Evolutionary conservation across 768 basidiomycete genomes (phyloP).

Genomic region (Termitomyces sp.): DNA sequence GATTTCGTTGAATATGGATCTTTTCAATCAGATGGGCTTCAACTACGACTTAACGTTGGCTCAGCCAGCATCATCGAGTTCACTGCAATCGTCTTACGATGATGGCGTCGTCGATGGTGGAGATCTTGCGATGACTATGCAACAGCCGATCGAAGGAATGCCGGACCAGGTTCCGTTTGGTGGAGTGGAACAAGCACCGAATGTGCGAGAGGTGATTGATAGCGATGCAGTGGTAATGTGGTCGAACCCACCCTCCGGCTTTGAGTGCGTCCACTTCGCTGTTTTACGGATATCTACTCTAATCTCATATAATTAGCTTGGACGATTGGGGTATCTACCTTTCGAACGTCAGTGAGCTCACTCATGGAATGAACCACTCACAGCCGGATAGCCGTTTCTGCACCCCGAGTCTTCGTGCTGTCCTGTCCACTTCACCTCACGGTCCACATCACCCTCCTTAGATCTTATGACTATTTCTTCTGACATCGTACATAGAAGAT

Average conservation of each 20-base stretch:
- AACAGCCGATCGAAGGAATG: not conserved
- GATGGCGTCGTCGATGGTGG: not conserved
- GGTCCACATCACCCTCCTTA: too few relatives aligned
- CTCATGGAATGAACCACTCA: constrained; percentile 18
- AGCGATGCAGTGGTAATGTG: constrained; percentile 60
- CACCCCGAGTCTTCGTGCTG: not conserved
- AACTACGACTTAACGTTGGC: not conserved
- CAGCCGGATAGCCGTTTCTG: not conserved
- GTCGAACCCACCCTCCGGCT: constrained; percentile 60
- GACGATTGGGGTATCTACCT: constrained; percentile 43
- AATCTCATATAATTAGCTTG: constrained; percentile 21
- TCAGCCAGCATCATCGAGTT: not conserved
- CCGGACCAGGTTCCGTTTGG: not conserved
- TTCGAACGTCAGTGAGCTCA: constrained; percentile 34
- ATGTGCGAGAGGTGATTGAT: constrained; percentile 28
- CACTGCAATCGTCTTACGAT: not conserved
- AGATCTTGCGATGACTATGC: not conserved
- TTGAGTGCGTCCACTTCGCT: constrained; percentile 45
- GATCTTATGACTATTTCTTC: too few relatives aligned
- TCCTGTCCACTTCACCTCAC: not conserved
- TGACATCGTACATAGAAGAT: not conserved
- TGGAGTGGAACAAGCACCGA: not conserved
- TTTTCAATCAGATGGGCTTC: constrained; percentile 21
- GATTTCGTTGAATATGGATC: constrained; percentile 17
- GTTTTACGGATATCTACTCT: not conserved